These are phyloP conservation scores for Mikania micrantha DNA, from an alignment of 129 eudicot species.

Conservation along the genomic window DNA sequence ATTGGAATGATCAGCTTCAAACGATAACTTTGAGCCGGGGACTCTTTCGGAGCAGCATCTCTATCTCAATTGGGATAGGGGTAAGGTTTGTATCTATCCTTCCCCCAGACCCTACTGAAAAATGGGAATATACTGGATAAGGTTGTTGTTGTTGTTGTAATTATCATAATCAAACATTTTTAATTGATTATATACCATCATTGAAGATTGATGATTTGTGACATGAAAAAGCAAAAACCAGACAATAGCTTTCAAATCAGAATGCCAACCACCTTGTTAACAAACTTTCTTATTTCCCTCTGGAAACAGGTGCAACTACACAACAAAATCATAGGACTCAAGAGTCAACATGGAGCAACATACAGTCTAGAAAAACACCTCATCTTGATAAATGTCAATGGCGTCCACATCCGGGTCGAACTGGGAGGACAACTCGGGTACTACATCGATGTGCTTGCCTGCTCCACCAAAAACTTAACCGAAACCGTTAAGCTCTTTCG, in stretches of 20 bases:
- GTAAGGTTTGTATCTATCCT: too few relatives aligned
- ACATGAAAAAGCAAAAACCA: background rate
- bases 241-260: background rate
- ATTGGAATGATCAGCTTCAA: too few relatives aligned
- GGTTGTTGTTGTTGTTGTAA: too few relatives aligned
- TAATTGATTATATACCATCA: background rate
- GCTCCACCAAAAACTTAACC: conserved; percentile 71
- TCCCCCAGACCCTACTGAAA: too few relatives aligned
- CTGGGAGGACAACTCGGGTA: conserved; percentile 73
- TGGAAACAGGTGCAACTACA: conserved; percentile 69
- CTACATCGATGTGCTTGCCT: conserved; percentile 68
- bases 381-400: conserved; percentile 60
- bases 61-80: too few relatives aligned
- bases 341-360: conserved; percentile 81
- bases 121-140: too few relatives aligned
- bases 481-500: conserved; percentile 71
- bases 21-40: too few relatives aligned
- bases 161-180: background rate
- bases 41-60: too few relatives aligned
- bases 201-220: background rate
- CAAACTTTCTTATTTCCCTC: conserved; percentile 5
- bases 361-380: conserved; percentile 72
- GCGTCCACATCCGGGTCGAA: conserved; percentile 67
- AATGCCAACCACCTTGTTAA: background rate
- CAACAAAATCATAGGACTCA: conserved; percentile 54